Evolutionary conservation across 495 filamentous ascomycete genomes (phyloP), one percentile per base, ranked within the genome.

Genomic region (Xeromyces bisporus): DNA sequence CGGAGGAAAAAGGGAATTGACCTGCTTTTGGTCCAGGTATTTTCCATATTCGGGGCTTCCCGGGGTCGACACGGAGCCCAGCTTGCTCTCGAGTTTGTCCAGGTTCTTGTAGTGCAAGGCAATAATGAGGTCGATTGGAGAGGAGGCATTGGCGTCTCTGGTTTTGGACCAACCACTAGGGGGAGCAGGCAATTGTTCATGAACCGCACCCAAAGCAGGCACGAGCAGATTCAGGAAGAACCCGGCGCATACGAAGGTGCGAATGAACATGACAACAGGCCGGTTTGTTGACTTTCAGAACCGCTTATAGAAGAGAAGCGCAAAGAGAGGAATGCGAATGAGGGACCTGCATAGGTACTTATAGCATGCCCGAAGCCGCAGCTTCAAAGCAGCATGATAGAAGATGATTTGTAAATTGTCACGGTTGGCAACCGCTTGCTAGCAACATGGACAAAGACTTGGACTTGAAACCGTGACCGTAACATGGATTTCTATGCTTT

Each of bases 31-130:
- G 26, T 64, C 60, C 40, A 74, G 45, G 41, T 66, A 67, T 38
- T 67, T 47, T n/a, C 71, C 70, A 35, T 76, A 76, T 27, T 55
- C 51, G 2, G 51, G 42, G 26, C 62, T 43, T 7, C 62, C 62
- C 2, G 71, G 71, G 6, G 69, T 71, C 0, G 71, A 72, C 13
- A 76, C 53, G 26, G 66, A 55, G 14, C 60, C 46, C 33, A 74
- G 47, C 25, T 58, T 62, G 20, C 57, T 53, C 50, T 72, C 64
- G 6, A 76, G 45, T 31, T 67, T 62, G n/a, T 56, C 62, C 7
- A 67, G 37, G 28, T 63, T 69, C 37, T 68, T 53, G 41, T 62
- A 57, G 10, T 35, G 39, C 18, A 66, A 44, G 20, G 50, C 59
- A 37, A 67, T 51, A 11, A 50, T 48, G 21, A 69, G 40, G 11